Conservation (phyloP, 441 rosid genomes). For the Adansonia madagascariensis region DNA sequence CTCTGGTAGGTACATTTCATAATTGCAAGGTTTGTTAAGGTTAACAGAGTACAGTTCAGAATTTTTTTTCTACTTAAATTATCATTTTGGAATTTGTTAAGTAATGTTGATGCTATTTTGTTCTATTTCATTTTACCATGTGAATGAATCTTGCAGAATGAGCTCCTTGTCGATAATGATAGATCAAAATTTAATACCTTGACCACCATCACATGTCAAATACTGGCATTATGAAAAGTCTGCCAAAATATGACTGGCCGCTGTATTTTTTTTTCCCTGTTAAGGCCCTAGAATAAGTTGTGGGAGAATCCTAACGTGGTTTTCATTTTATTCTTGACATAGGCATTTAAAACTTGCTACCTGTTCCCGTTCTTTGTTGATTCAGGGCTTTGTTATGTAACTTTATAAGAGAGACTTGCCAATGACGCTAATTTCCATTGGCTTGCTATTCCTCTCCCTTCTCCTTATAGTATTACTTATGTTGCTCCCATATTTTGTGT, state of each 20-base stretch:
- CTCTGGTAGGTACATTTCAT: neutral
- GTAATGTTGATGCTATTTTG: slow-evolving; percentile 6
- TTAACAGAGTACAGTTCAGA: neutral
- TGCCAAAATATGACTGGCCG: neutral
- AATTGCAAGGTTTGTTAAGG: neutral
- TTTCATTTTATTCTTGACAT: neutral
- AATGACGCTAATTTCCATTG: neutral
- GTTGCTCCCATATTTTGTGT: slow-evolving; percentile 8
- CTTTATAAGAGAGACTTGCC: neutral
- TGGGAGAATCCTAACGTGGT: neutral
- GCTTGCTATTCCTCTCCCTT: neutral
- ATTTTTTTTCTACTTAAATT: neutral
- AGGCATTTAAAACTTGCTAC: slow-evolving; percentile 9
- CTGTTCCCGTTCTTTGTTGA: slow-evolving; percentile 2
- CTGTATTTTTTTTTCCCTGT: too few relatives aligned
- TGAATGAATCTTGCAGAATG: neutral
- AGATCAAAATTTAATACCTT: neutral
- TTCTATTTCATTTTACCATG: slow-evolving; percentile 15
- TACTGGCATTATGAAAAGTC: neutral
- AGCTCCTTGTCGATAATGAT: neutral
- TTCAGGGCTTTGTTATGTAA: neutral
- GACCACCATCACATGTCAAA: neutral
- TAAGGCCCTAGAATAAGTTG: neutral
- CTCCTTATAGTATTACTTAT: neutral
- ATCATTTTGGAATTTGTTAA: neutral